Conservation (phyloP, 371 early-diverging fungal genomes). For the Mucor saturninus region DNA sequence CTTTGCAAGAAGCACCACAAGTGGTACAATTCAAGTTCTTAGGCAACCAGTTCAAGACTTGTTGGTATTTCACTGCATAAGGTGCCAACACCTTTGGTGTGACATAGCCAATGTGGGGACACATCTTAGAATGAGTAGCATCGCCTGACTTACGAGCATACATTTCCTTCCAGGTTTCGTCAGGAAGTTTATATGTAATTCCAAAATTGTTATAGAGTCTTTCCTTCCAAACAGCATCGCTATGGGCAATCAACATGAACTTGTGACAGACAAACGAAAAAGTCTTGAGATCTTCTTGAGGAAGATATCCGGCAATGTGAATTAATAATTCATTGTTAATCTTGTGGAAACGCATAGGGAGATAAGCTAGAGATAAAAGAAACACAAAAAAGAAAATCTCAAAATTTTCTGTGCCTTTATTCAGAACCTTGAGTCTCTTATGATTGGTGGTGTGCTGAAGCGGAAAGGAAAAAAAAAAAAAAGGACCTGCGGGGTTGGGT, state of each 20-base stretch:
- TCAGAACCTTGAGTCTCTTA: no score
- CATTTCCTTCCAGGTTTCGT: slow-evolving; percentile 47
- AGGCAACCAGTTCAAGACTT: slow-evolving; percentile 43
- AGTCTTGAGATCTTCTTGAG: slow-evolving; percentile 27
- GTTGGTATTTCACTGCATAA: slow-evolving; percentile 40
- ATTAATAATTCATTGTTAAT: slow-evolving; percentile 46
- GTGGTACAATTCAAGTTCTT: slow-evolving; percentile 45
- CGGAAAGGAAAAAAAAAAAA: no score
- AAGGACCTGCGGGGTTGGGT: no score
- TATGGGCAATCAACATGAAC: slow-evolving; percentile 36
- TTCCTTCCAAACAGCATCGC: slow-evolving; percentile 49
- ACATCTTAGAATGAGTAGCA: slow-evolving; percentile 41
- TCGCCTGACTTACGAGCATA: slow-evolving; percentile 41
- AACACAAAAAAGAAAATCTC: no score
- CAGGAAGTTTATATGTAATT: slow-evolving; percentile 46
- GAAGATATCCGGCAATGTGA: slow-evolving; percentile 41
- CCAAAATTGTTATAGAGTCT: slow-evolving; percentile 44
- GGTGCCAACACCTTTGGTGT: slow-evolving; percentile 32
- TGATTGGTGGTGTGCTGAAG: no score
- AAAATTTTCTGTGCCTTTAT: no score
- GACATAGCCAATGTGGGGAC: slow-evolving; percentile 49
- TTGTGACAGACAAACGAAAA: slow-evolving; percentile 41
- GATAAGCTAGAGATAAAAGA: no score
- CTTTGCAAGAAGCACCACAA: slow-evolving; percentile 40
- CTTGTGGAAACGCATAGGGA: slow-evolving; percentile 19